These are phyloP conservation scores for Dendrobium chrysotoxum DNA, from an alignment of 106 monocot genomes.

Conservation along the genomic window DNA sequence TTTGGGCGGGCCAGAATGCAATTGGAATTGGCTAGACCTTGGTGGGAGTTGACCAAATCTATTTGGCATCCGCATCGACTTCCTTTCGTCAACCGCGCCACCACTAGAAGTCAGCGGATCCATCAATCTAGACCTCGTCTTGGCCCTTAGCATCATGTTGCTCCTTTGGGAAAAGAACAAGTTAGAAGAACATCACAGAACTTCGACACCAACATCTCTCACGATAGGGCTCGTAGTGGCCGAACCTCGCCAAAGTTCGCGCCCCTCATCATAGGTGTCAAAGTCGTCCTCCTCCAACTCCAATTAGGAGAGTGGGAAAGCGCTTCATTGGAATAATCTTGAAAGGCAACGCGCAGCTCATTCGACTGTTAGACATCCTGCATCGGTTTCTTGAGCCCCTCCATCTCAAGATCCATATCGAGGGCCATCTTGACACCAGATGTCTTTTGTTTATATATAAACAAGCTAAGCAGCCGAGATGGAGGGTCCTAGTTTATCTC, in stretches of 20 bases:
- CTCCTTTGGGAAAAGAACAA: constrained; percentile 8
- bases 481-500: constrained; percentile 43
- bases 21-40: background rate
- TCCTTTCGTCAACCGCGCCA: constrained; percentile 3
- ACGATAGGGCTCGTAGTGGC: background rate
- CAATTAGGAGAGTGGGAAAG: background rate
- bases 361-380: constrained; percentile 17
- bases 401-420: constrained; percentile 63
- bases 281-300: constrained; percentile 6
- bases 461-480: constrained; percentile 35
- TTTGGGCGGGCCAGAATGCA: constrained; percentile 4
- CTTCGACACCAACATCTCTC: constrained; percentile 8
- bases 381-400: constrained; percentile 30
- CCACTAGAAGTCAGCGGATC: constrained; percentile 14
- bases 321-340: constrained; percentile 15
- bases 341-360: constrained; percentile 56
- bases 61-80: constrained; percentile 1
- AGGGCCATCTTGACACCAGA: constrained; percentile 35
- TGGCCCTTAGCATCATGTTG: constrained; percentile 16
- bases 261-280: constrained; percentile 9
- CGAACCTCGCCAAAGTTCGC: background rate
- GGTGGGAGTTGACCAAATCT: constrained; percentile 14
- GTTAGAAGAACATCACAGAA: constrained; percentile 30
- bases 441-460: constrained; percentile 39
- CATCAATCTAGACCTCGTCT: constrained; percentile 34